Conservation (phyloP, 2,329 filamentous ascomycete genomes). For the Cladosporium sp. region DNA sequence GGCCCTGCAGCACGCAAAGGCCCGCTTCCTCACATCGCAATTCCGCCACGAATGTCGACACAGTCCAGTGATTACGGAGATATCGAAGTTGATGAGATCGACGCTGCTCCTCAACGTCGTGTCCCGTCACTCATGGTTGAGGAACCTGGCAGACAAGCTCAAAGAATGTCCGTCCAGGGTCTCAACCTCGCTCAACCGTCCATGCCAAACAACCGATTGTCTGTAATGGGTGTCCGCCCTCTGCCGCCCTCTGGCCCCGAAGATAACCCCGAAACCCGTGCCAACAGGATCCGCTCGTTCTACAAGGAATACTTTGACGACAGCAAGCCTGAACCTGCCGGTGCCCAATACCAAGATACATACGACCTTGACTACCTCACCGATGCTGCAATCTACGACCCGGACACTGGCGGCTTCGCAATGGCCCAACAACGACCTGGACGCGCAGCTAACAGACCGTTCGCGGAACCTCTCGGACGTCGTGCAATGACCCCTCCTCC, state of each 20-base stretch:
- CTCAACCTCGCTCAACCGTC: constrained; percentile 25
- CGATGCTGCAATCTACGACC: constrained; percentile 59
- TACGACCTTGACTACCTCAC: constrained; percentile 70
- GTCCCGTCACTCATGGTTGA: constrained; percentile 16
- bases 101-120: constrained; percentile 12
- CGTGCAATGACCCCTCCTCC: constrained; percentile 96
- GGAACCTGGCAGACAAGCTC: constrained; percentile 7
- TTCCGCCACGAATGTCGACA: constrained; percentile 24
- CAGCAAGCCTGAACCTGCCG: constrained; percentile 54
- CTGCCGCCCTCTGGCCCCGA: constrained; percentile 78
- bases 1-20: constrained; percentile 19
- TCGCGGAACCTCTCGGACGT: constrained; percentile 79
- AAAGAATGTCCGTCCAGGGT: constrained; percentile 23
- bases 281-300: constrained; percentile 96
- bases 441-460: constrained; percentile 56
- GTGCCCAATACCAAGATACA: constrained; percentile 65
- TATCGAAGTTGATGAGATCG: constrained; percentile 31
- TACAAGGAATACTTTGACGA: constrained; percentile 99
- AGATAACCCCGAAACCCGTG: constrained; percentile 90
- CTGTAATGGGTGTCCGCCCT: constrained; percentile 69
- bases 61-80: constrained; percentile 36
- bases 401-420: constrained; percentile 61
- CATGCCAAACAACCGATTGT: constrained; percentile 46
- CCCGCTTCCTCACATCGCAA: constrained; percentile 11
- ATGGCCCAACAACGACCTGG: constrained; percentile 3